Evolutionary conservation across 2,329 filamentous ascomycete genomes (phyloP).

Genomic region (Colletotrichum sp.): DNA sequence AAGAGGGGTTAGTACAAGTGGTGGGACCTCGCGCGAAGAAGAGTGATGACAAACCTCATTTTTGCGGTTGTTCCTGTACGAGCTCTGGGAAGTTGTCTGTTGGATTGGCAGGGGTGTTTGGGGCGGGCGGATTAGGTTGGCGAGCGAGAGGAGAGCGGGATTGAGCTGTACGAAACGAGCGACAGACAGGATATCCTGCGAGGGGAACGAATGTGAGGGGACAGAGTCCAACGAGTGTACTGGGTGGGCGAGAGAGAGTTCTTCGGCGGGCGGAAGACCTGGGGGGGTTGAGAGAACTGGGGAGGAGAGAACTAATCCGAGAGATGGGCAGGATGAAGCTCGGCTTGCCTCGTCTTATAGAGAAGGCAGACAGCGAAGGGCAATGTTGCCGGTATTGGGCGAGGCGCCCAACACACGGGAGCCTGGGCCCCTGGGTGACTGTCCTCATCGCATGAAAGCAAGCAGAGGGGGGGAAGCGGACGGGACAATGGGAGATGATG

Average conservation of each 20-base stretch:
- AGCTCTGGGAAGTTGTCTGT: neutral
- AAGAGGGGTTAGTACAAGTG: conserved; percentile 25
- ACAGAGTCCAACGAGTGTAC: conserved; percentile 4
- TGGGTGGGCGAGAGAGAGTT: neutral
- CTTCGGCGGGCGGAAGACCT: neutral
- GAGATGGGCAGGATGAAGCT: neutral
- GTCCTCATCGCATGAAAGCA: neutral
- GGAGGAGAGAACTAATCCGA: neutral
- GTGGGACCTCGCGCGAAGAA: neutral
- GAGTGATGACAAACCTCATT: conserved; percentile 18
- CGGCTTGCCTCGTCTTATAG: conserved; percentile 1
- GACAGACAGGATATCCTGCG: neutral
- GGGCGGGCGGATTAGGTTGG: neutral
- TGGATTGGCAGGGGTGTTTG: neutral
- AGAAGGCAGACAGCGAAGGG: neutral
- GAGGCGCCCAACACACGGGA: neutral
- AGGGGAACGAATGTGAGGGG: conserved; percentile 6
- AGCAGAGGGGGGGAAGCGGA: conserved; percentile 15
- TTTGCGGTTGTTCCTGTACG: conserved; percentile 8
- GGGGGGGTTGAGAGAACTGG: neutral
- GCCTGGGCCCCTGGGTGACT: neutral
- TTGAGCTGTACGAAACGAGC: conserved; percentile 8
- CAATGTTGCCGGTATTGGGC: neutral
- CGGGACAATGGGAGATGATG: neutral
- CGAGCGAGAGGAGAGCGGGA: neutral